Evolutionary conservation across 2,329 filamentous ascomycete species (phyloP).

Genomic region (Stagonosporopsis cucurbitacearum): DNA sequence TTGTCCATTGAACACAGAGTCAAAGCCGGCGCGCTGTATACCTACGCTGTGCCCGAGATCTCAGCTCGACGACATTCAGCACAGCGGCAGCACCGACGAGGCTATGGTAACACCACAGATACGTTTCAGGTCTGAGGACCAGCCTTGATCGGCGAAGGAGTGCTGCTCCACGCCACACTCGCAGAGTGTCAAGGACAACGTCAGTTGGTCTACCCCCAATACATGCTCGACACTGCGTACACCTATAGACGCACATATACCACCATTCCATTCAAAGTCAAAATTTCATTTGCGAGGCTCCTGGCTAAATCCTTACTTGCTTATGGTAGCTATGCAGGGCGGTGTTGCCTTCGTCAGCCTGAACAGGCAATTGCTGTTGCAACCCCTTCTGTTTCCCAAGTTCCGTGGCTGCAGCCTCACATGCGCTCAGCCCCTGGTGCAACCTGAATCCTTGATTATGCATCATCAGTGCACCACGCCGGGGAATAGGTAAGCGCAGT

Average conservation of each 20-base stretch:
- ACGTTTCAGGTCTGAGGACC: not conserved
- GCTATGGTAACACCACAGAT: not conserved
- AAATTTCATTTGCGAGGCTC: not conserved
- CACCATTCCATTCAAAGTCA: not conserved
- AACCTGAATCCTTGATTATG: not conserved
- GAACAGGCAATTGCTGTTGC: not conserved
- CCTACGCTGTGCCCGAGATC: not conserved
- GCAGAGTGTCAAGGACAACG: not conserved
- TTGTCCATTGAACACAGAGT: not conserved
- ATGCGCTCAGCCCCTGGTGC: slow-evolving; percentile 1
- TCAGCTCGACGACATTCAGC: not conserved
- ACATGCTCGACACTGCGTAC: not conserved
- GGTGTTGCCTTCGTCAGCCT: not conserved
- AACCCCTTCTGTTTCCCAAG: not conserved
- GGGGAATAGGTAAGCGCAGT: not conserved
- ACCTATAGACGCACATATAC: not conserved
- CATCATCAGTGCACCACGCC: not conserved
- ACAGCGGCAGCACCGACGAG: not conserved
- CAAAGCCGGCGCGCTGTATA: not conserved
- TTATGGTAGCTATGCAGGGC: not conserved
- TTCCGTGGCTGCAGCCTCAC: not conserved
- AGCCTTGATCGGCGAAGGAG: not conserved
- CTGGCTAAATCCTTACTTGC: not conserved
- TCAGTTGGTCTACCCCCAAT: not conserved
- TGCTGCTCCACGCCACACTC: not conserved